phyloP scores from a whole-genome alignment of 352 stramenopile genomes.

The Blastocystis hominis region DNA sequence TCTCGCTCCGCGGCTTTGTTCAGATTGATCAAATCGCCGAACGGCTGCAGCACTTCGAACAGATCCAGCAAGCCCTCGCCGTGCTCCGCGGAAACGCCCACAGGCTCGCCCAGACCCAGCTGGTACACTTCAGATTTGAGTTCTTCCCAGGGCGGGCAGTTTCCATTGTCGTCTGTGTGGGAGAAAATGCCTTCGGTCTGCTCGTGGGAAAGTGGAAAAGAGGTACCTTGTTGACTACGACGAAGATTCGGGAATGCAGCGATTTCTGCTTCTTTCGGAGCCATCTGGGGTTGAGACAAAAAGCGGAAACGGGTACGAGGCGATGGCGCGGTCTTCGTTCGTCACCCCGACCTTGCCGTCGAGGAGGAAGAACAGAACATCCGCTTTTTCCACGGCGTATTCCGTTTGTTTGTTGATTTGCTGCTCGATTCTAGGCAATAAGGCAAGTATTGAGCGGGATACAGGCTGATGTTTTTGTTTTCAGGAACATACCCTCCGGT shows the following conservation, averaged over 20 bases:
- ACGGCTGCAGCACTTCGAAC: slow-evolving; percentile 59
- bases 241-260: slow-evolving; percentile 26
- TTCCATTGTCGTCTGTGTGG: background rate
- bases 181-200: slow-evolving; percentile 49
- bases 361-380: slow-evolving; percentile 69
- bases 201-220: background rate
- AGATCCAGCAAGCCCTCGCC: slow-evolving; percentile 65
- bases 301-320: background rate
- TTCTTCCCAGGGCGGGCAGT: slow-evolving; percentile 22
- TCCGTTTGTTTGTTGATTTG: slow-evolving; percentile 76
- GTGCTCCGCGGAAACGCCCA: slow-evolving; percentile 66
- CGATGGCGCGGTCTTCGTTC: slow-evolving; percentile 62
- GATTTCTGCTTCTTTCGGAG: slow-evolving; percentile 9
- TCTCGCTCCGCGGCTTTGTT: slow-evolving; percentile 59
- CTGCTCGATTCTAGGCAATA: slow-evolving; percentile 41
- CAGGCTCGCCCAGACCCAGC: slow-evolving; percentile 64
- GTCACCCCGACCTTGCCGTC: slow-evolving; percentile 66
- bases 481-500: slow-evolving; percentile 62
- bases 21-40: slow-evolving; percentile 7
- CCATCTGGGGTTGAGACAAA: background rate
- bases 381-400: slow-evolving; percentile 72
- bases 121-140: slow-evolving; percentile 56
- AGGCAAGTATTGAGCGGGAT: background rate
- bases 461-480: background rate
- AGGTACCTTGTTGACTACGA: slow-evolving; percentile 61